Conservation (phyloP, 2,329 filamentous ascomycete genomes). For the Pyricularia pennisetigena region DNA sequence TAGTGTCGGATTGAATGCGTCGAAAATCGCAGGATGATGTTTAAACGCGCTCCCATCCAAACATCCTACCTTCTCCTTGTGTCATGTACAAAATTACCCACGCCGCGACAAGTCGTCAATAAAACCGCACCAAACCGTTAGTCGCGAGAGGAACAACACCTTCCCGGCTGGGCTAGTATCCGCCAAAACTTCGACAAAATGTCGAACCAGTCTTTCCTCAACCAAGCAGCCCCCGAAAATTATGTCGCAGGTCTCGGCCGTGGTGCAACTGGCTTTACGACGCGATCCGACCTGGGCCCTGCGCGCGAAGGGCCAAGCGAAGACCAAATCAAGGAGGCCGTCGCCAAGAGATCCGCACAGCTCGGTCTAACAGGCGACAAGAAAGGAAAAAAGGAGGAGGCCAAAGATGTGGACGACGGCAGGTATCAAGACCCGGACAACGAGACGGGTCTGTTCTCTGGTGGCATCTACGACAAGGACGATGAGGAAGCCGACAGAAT, state of each 20-base stretch:
- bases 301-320: constrained; percentile 94
- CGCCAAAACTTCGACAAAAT: constrained; percentile 22
- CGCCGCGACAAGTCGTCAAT: background rate
- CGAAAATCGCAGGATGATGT: background rate
- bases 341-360: constrained; percentile 84
- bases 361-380: constrained; percentile 50
- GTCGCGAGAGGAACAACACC: background rate
- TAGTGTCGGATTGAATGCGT: background rate
- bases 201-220: constrained; percentile 67
- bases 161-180: background rate
- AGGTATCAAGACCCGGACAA: constrained; percentile 95
- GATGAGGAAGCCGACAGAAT: constrained; percentile 97
- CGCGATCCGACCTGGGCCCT: constrained; percentile 89
- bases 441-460: constrained; percentile 89
- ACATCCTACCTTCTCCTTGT: background rate
- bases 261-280: constrained; percentile 97
- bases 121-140: background rate
- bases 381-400: constrained; percentile 58
- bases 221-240: constrained; percentile 74
- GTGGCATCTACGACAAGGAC: constrained; percentile 91
- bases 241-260: constrained; percentile 94
- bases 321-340: constrained; percentile 95
- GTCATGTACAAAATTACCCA: background rate
- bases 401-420: constrained; percentile 66
- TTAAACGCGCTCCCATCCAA: too few species aligned